phyloP scores from a whole-genome alignment of 805 yeast species.

The Kuraishia cidri region DNA sequence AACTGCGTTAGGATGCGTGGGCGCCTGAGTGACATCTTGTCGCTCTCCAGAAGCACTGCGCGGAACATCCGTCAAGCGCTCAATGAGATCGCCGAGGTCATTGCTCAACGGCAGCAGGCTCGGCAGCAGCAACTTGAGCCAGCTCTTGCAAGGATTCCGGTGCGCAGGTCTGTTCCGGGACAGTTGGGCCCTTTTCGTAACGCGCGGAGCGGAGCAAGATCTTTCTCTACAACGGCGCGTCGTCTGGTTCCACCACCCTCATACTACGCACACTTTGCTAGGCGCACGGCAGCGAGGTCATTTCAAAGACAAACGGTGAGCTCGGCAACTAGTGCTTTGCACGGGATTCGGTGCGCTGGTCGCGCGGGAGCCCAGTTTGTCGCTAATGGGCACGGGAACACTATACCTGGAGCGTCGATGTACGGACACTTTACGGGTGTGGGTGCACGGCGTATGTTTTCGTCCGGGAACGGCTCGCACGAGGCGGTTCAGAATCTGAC shows the following conservation, averaged over 20 bases:
- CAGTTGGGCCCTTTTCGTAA: slow-evolving; percentile 10
- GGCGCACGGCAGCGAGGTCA: slow-evolving; percentile 4
- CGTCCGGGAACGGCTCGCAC: slow-evolving; percentile 25
- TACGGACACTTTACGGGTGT: slow-evolving; percentile 28
- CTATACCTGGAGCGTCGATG: slow-evolving; percentile 6
- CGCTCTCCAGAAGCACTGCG: slow-evolving; percentile 35
- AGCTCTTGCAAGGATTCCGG: slow-evolving; percentile 28
- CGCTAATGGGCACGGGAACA: neutral
- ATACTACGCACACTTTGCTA: slow-evolving; percentile 24
- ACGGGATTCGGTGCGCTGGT: neutral
- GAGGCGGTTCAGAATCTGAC: slow-evolving; percentile 56
- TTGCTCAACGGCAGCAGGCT: slow-evolving; percentile 6
- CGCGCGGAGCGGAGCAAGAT: slow-evolving; percentile 7
- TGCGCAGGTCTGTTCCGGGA: slow-evolving; percentile 14
- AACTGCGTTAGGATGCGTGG: no score
- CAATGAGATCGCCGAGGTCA: slow-evolving; percentile 32
- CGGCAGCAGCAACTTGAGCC: slow-evolving; percentile 17
- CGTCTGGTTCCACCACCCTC: slow-evolving; percentile 19
- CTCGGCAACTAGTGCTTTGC: neutral
- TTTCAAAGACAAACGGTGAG: neutral
- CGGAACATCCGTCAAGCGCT: slow-evolving; percentile 36
- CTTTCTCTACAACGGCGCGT: no score
- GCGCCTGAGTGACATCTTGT: no score
- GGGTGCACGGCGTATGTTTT: no score
- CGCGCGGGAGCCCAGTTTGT: neutral